Evolutionary conservation across 208 protist species (phyloP).

Genomic region (Zelonia costaricensis): DNA sequence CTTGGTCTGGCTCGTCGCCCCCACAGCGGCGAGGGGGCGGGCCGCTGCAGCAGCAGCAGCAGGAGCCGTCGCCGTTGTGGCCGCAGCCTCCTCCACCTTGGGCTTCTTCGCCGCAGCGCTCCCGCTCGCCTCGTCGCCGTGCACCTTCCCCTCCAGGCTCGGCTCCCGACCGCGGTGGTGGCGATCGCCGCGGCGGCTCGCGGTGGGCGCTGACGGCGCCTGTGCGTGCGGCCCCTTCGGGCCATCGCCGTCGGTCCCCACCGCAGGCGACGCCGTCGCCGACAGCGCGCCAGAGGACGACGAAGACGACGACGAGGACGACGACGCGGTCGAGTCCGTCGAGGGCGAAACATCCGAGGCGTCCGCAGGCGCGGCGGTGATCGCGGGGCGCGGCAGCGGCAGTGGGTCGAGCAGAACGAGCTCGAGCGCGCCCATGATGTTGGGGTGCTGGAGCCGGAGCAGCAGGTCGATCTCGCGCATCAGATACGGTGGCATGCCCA

Average conservation of each 20-base stretch:
- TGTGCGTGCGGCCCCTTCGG: too few relatives aligned
- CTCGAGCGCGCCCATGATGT: slow-evolving; percentile 61
- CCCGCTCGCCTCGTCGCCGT: too few relatives aligned
- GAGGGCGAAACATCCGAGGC: slow-evolving; percentile 2
- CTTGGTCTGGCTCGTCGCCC: slow-evolving; percentile 13
- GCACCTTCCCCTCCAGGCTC: too few relatives aligned
- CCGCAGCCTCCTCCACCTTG: background rate
- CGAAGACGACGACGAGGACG: slow-evolving; percentile 3
- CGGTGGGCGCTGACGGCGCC: too few relatives aligned
- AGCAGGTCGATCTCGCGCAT: slow-evolving; percentile 87
- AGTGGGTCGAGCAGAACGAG: slow-evolving; percentile 47
- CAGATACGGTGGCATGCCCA: slow-evolving; percentile 83
- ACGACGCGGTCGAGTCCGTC: background rate
- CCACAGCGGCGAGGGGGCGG: slow-evolving; percentile 13
- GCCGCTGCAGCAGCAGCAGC: slow-evolving; percentile 3
- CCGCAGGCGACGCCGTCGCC: background rate
- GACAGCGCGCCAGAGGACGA: background rate
- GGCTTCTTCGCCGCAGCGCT: slow-evolving; percentile 7
- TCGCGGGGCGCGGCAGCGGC: slow-evolving; percentile 10
- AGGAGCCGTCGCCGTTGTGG: background rate
- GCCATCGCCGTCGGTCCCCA: background rate
- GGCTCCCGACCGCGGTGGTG: too few relatives aligned
- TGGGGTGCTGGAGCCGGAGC: slow-evolving; percentile 75
- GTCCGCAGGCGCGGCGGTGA: background rate
- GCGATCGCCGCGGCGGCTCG: too few relatives aligned